A percentile compares a stretch with the other conserved stretches of the same genome.
phyloP scores from a whole-genome alignment of 495 filamentous ascomycete species.

The Penicillium angulare region DNA sequence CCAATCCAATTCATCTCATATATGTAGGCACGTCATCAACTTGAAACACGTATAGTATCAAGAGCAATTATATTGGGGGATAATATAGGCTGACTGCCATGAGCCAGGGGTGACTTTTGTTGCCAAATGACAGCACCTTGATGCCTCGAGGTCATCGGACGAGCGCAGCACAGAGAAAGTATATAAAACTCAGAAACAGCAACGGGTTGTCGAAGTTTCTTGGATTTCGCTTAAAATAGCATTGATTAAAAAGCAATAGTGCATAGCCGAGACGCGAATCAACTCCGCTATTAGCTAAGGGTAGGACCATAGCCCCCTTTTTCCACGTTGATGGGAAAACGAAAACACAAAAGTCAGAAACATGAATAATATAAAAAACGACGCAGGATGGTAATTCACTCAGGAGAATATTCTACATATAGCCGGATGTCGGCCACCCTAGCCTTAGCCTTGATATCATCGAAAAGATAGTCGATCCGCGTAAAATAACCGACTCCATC shows the following conservation, averaged over 20 bases:
- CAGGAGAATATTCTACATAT: neutral
- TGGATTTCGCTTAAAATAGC: no score
- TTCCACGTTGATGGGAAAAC: neutral
- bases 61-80: no score
- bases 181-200: no score
- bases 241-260: neutral
- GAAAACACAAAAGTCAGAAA: neutral
- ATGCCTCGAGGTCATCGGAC: no score
- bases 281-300: neutral
- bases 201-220: no score
- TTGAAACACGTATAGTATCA: no score
- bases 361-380: neutral
- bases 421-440: neutral
- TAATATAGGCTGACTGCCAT: no score
- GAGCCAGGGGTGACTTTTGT: no score
- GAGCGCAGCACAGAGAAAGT: no score
- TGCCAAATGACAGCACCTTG: no score
- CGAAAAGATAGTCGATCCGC: neutral
- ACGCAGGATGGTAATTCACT: neutral
- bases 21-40: no score
- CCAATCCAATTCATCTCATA: no score
- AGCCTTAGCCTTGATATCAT: neutral
- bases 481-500: neutral
- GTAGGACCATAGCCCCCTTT: neutral
- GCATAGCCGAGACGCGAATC: neutral